A percentile compares a stretch with the other conserved stretches of the same genome.
Conservation (phyloP, 1,284 basidiomycete species). For the Ustilago hordei region DNA sequence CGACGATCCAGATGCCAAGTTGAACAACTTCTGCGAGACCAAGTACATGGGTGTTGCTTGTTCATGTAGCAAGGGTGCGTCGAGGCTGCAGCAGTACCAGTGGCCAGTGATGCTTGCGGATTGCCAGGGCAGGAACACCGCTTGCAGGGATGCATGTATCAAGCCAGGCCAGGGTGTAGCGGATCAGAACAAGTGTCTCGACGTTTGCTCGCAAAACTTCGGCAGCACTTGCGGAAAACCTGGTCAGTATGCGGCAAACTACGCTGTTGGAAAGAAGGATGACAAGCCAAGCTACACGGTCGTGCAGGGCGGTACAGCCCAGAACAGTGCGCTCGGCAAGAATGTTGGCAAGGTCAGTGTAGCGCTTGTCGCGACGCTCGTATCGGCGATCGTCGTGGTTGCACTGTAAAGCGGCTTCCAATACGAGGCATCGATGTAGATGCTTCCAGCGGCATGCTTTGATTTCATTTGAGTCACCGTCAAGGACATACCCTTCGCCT, state of each 20-base stretch:
- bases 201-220: conserved; percentile 53
- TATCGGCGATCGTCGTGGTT: conserved; percentile 18
- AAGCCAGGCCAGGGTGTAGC: conserved; percentile 45
- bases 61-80: conserved; percentile 54
- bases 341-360: conserved; percentile 20
- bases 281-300: conserved; percentile 56
- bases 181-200: conserved; percentile 51
- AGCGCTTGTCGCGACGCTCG: conserved; percentile 7
- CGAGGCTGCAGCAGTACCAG: conserved; percentile 62
- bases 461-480: neutral
- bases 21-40: conserved; percentile 66
- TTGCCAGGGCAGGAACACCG: conserved; percentile 56
- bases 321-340: conserved; percentile 22
- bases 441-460: neutral
- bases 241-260: conserved; percentile 62
- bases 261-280: conserved; percentile 56
- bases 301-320: conserved; percentile 54
- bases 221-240: conserved; percentile 59
- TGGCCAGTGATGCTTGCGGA: conserved; percentile 67
- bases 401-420: conserved; percentile 8
- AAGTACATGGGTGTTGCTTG: conserved; percentile 60
- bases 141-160: conserved; percentile 58
- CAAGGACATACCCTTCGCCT: conserved; percentile 1
- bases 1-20: conserved; percentile 35
- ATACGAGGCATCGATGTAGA: neutral